Evolutionary conservation across 495 filamentous ascomycete species (phyloP).

Genomic region (Neurospora sp.): DNA sequence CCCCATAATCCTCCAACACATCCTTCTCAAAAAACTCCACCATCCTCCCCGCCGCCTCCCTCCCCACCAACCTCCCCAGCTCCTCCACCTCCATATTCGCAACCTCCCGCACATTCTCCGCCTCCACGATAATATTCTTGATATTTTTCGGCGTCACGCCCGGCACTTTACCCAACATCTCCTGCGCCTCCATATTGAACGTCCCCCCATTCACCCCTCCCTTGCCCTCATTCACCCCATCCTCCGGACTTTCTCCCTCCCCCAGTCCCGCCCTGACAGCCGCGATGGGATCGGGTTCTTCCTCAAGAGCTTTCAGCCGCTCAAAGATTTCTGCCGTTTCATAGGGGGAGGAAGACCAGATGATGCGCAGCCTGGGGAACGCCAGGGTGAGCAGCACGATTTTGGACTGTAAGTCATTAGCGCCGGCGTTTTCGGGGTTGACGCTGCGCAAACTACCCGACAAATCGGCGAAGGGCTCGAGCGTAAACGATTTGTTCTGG

Average conservation of each 20-base stretch:
- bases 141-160: slow-evolving; percentile 76
- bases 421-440: slow-evolving; percentile 39
- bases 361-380: slow-evolving; percentile 78
- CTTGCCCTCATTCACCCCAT: slow-evolving; percentile 10
- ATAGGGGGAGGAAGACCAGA: slow-evolving; percentile 89
- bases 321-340: slow-evolving; percentile 97
- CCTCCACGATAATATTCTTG: slow-evolving; percentile 56
- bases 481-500: slow-evolving; percentile 91
- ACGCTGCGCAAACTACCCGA: slow-evolving; percentile 53
- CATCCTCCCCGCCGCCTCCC: slow-evolving; percentile 69
- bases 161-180: slow-evolving; percentile 80
- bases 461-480: slow-evolving; percentile 82
- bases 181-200: slow-evolving; percentile 57
- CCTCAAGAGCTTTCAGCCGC: slow-evolving; percentile 75
- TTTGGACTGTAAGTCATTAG: slow-evolving; percentile 76
- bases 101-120: slow-evolving; percentile 68
- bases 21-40: slow-evolving; percentile 76
- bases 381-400: slow-evolving; percentile 87
- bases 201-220: slow-evolving; percentile 13
- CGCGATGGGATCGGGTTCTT: slow-evolving; percentile 82
- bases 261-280: slow-evolving; percentile 79
- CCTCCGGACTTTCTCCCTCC: slow-evolving; percentile 39
- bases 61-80: slow-evolving; percentile 62
- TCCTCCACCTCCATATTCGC: slow-evolving; percentile 77
- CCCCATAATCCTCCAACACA: slow-evolving; percentile 39